Percentiles rank a stretch among this genome's conserved stretches.
phyloP scores from a whole-genome alignment of 1,284 basidiomycete genomes.

The Melampsora occidentalis region DNA sequence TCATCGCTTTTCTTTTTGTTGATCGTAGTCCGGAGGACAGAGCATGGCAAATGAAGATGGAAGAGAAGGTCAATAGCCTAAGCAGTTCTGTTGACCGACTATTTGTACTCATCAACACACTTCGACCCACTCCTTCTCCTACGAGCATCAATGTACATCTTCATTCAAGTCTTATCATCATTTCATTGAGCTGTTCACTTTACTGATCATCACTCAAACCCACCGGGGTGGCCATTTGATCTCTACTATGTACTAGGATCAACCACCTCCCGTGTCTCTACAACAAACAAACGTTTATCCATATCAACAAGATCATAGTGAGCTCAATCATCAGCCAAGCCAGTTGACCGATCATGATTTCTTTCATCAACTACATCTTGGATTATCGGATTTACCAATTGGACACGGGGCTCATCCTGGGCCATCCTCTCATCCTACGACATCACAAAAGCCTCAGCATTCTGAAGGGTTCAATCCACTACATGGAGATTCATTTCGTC shows the following conservation, averaged over 20 bases:
- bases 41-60: constrained; percentile 12
- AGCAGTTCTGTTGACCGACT: neutral
- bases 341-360: no score
- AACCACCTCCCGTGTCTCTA: neutral
- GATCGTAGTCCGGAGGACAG: constrained; percentile 4
- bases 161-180: neutral
- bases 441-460: neutral
- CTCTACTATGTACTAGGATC: no score
- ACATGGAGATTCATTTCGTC: neutral
- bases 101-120: neutral
- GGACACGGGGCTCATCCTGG: neutral
- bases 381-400: neutral
- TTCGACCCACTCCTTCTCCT: neutral
- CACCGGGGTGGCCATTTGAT: no score
- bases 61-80: neutral
- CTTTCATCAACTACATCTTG: neutral
- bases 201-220: neutral
- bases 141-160: neutral
- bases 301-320: neutral
- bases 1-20: neutral
- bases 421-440: neutral
- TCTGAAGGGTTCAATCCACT: neutral
- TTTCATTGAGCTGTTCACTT: neutral
- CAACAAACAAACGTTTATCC: neutral
- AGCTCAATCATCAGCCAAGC: no score